Conservation (phyloP, 345 rosid genomes). For the Ailanthus altissimus region DNA sequence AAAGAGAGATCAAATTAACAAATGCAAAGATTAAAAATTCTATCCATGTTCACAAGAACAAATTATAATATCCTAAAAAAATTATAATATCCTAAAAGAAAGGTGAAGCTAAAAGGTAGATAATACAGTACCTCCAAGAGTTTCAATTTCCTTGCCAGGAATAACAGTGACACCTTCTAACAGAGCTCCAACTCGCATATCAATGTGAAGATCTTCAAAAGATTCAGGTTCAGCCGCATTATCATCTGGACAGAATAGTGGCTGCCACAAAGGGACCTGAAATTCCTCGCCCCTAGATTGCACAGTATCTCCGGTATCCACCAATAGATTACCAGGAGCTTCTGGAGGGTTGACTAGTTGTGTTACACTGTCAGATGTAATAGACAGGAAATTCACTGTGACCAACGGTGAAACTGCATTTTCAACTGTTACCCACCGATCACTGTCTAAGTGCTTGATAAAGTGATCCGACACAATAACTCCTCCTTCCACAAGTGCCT, state of each 20-base stretch:
- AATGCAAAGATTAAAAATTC: not conserved
- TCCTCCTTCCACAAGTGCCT: constrained; percentile 79
- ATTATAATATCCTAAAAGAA: not conserved
- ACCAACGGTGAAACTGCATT: constrained; percentile 90
- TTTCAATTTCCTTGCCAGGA: constrained; percentile 85
- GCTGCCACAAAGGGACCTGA: constrained; percentile 15
- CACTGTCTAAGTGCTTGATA: constrained; percentile 75
- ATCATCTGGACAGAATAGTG: constrained; percentile 23
- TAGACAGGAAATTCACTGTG: constrained; percentile 48
- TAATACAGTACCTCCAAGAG: constrained; percentile 61
- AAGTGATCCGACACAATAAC: constrained; percentile 84
- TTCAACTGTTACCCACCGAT: constrained; percentile 96
- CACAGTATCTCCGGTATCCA: constrained; percentile 52
- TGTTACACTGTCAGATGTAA: constrained; percentile 72
- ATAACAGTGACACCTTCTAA: constrained; percentile 62
- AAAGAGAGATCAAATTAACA: constrained; percentile 12
- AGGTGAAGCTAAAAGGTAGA: constrained; percentile 10
- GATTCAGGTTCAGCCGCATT: constrained; percentile 35
- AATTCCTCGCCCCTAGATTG: constrained; percentile 46
- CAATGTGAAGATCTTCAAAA: constrained; percentile 62
- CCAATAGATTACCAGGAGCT: constrained; percentile 87
- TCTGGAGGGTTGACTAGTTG: constrained; percentile 89
- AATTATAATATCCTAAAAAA: not conserved
- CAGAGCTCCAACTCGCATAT: constrained; percentile 69
- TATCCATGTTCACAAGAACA: not conserved